Percentiles rank a stretch among this genome's conserved stretches.
phyloP scores from a whole-genome alignment of 176 grass and related monocot genomes.

The Avena eriantha region DNA sequence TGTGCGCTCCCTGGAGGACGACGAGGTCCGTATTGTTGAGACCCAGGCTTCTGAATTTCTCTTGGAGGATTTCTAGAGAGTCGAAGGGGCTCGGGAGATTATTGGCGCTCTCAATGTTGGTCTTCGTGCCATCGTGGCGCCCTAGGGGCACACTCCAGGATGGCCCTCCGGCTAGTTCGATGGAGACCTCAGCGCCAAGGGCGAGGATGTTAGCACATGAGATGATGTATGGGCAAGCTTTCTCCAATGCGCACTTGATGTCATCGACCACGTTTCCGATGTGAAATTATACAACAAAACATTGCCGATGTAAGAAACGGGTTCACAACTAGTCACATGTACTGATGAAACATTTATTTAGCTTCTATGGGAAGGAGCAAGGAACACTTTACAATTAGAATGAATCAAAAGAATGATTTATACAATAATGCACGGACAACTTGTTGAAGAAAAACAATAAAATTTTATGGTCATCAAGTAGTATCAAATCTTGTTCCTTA shows the following conservation, averaged over 20 bases:
- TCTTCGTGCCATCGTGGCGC: conserved; percentile 51
- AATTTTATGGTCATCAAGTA: too few relatives aligned
- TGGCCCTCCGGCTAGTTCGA: conserved; percentile 39
- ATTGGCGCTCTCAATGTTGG: conserved; percentile 40
- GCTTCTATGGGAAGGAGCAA: too few relatives aligned
- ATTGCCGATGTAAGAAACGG: too few relatives aligned
- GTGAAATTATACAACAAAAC: too few relatives aligned
- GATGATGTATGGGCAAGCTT: conserved; percentile 17
- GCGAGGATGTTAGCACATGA: conserved; percentile 45
- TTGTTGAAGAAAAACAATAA: too few relatives aligned
- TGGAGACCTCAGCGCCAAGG: neutral
- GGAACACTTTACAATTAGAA: too few relatives aligned
- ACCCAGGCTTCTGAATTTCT: conserved; percentile 43
- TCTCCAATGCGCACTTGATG: conserved; percentile 41
- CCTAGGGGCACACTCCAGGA: conserved; percentile 50
- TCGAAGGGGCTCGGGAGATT: conserved; percentile 50
- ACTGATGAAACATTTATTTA: too few relatives aligned
- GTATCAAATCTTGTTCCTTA: too few relatives aligned
- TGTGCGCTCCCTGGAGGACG: conserved; percentile 65
- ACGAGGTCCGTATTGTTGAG: conserved; percentile 54
- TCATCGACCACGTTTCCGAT: neutral
- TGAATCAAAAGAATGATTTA: too few relatives aligned
- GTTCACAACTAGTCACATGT: too few relatives aligned
- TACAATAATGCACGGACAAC: too few relatives aligned
- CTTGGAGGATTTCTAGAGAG: conserved; percentile 7